Evolutionary conservation across 2,329 filamentous ascomycete genomes (phyloP), one percentile per base, ranked within the genome.

Genomic region (Didymella sp.): DNA sequence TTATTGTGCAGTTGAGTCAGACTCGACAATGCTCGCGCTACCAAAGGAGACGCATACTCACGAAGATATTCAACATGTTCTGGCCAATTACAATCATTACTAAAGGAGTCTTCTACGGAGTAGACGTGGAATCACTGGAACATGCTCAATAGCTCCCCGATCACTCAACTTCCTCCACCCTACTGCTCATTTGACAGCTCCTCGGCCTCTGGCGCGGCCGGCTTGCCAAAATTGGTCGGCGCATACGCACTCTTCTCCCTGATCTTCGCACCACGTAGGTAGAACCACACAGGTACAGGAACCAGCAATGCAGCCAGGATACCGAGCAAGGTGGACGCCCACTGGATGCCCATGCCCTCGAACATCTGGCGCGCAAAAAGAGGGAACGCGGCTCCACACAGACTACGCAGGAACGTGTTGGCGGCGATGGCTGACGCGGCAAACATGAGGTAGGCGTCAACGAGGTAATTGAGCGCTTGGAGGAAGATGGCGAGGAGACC

Each of bases 381-480:
- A 1, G 83, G 83, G 66, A 84, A 84, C 1, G 72, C 77, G 21
- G 80, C 80, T 35, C 81, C 82, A 44, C 77, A 79, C 17, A 84
- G 65, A 24, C 78, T 81, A 40, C 82, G 79, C 17, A 83, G 73
- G 71, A 85, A 81, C 0, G 82, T 85, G 56, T 85, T 85, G 15
- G 82, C 83, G 19, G 83, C 82, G 43, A 85, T 82, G 15, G 82
- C 83, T 0, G 81, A 82, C 19, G 82, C 81, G 21, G 82, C 82
- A 61, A 79, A 81, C 75, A 85, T 84, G 35, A 86, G 76, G 67
- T 86, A 86, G 0, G 83, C 81, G 59, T 86, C 84, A 42, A 87
- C 83, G n/a, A 87, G 73, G 62, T 87, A 87, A 66, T 86, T 86
- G 63, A 86, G 77, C 30, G 80, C 74, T 62, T 85, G 83, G 17